Evolutionary conservation across 768 basidiomycete species (phyloP), one percentile per base, ranked within the genome.

Genomic region (Boletellus ananas): DNA sequence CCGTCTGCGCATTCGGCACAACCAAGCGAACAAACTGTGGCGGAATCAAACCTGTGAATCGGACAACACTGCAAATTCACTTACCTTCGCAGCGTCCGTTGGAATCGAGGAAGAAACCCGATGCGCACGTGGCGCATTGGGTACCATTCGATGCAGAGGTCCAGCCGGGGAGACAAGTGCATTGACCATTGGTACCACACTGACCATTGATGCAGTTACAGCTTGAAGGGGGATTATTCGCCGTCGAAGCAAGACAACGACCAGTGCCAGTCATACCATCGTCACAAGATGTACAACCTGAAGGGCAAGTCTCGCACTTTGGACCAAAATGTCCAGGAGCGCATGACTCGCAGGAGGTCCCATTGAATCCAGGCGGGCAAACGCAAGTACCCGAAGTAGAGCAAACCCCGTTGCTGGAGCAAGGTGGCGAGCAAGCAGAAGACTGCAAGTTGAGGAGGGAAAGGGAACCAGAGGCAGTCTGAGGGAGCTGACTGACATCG

Each of bases 201-300:
- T 80, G 66, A 2, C 92, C 92, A 58, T 94, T 94, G 43, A 84
- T 54, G 61, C 92, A 95, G 60, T 90, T 86, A 68, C 92, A 95
- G 2, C 76, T 77, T 33, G 79, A 76, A 3, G 86, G 79, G 3
- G 75, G 70, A 56, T 83, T 80, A 33, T 68, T 62, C 25, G 80
- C 70, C 0, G 68, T 60, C 4, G 79, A 66, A 10, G 70, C 65
- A 49, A 89, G 74, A 64, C 93, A 95, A 37, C 74, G 73, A 0
- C 93, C 93, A 1, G 81, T 77, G 0, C 92, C 92, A 0, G 83
- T 77, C 36, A 88, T 82, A 6, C 92, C 91, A 16, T 89, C 83
- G 55, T 91, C 86, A 63, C 92, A 94, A 3, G 75, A 66, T 0
- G 72, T 60, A 66, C 92, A 94, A 5, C 79, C 81, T 0, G 73